These are phyloP conservation scores for Beta vulgaris DNA, from an alignment of 148 eudicot species.

Conservation along the genomic window DNA sequence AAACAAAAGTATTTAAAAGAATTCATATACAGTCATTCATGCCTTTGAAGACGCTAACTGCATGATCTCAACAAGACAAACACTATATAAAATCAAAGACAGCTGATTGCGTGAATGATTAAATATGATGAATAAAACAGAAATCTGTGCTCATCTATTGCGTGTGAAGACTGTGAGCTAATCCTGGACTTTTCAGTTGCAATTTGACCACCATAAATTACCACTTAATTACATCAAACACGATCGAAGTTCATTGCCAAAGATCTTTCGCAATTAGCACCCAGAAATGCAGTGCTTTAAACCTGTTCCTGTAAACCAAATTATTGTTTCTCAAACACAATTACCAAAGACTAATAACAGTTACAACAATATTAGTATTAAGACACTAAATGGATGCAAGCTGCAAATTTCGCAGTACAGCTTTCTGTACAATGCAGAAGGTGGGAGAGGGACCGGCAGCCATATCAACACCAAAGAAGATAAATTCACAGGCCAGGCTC, in stretches of 20 bases:
- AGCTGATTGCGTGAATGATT: background rate
- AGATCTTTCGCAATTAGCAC: background rate
- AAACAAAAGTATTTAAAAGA: too few relatives aligned
- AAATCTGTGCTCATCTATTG: background rate
- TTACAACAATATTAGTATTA: constrained; percentile 13
- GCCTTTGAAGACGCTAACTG: background rate
- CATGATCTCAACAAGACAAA: too few relatives aligned
- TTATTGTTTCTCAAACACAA: constrained; percentile 11
- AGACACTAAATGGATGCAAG: constrained; percentile 25
- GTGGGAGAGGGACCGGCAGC: constrained; percentile 16
- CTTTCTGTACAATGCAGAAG: constrained; percentile 18
- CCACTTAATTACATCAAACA: background rate
- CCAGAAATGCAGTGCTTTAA: background rate
- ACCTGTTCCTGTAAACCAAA: background rate
- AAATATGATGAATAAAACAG: background rate
- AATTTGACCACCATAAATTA: background rate
- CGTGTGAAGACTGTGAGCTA: background rate
- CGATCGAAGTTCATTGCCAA: background rate
- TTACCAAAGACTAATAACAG: background rate
- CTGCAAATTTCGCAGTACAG: constrained; percentile 10
- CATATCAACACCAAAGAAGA: constrained; percentile 7
- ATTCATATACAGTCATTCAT: too few relatives aligned
- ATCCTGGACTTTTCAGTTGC: too few relatives aligned
- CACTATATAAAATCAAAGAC: too few relatives aligned
- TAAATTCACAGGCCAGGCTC: background rate